These are phyloP conservation scores for Fusarium begoniae DNA, from an alignment of 2,329 filamentous ascomycete species.

Conservation along the genomic window DNA sequence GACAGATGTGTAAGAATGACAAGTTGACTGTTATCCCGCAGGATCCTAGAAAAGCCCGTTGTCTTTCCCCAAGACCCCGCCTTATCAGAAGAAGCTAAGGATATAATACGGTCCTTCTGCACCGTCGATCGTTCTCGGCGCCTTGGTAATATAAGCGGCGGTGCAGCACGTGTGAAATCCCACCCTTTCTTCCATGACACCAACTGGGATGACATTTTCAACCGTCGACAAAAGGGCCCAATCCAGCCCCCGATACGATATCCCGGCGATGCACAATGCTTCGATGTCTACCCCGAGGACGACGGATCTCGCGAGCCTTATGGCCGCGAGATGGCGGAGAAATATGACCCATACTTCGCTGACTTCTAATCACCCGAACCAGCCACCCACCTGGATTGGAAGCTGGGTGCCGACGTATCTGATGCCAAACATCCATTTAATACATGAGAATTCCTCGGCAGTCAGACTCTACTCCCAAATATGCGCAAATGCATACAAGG, in stretches of 20 bases:
- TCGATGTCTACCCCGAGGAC: conserved; percentile 84
- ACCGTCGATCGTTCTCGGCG: conserved; percentile 81
- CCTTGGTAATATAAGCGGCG: conserved; percentile 80
- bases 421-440: neutral
- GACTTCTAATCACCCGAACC: conserved; percentile 61
- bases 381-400: neutral
- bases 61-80: conserved; percentile 74
- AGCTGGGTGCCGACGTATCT: neutral
- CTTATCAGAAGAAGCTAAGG: conserved; percentile 74
- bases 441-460: neutral
- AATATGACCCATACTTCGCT: conserved; percentile 76
- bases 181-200: conserved; percentile 80
- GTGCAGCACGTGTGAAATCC: conserved; percentile 74
- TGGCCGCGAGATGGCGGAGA: conserved; percentile 71
- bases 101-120: conserved; percentile 80
- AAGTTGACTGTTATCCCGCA: conserved; percentile 45
- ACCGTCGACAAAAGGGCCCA: conserved; percentile 71
- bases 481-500: neutral
- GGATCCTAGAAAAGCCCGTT: conserved; percentile 82
- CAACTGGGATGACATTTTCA: conserved; percentile 77
- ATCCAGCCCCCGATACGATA: conserved; percentile 80
- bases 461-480: neutral
- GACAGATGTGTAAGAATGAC: neutral
- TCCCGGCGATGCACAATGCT: conserved; percentile 80
- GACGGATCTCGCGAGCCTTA: conserved; percentile 72